Evolutionary conservation across 2,329 filamentous ascomycete species (phyloP).

Genomic region (Fusarium nurragi): DNA sequence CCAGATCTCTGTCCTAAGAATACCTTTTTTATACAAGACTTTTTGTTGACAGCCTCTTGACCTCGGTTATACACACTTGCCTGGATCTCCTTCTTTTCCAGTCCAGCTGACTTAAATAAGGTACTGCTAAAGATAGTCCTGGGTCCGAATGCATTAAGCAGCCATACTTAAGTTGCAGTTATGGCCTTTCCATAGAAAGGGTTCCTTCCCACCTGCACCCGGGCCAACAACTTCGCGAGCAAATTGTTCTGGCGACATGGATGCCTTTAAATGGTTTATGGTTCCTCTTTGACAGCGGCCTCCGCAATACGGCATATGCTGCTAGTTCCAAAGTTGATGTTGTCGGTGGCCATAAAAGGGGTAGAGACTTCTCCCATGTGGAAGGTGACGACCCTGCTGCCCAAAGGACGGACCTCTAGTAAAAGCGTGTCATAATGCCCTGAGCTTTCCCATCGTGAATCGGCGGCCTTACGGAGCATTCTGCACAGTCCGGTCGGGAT

Average conservation of each 20-base stretch:
- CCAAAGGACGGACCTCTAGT: slow-evolving; percentile 1
- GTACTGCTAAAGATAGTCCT: slow-evolving; percentile 11
- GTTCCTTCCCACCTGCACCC: not conserved
- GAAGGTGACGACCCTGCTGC: not conserved
- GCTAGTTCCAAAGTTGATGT: slow-evolving; percentile 5
- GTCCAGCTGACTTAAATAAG: not conserved
- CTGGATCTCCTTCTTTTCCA: not conserved
- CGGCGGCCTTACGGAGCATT: no score
- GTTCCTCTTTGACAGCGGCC: slow-evolving; percentile 1
- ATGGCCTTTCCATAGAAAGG: slow-evolving; percentile 13
- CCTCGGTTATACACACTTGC: not conserved
- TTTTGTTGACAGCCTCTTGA: not conserved
- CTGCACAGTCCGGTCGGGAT: no score
- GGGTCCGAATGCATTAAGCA: slow-evolving; percentile 10
- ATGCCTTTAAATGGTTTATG: not conserved
- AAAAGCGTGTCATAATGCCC: slow-evolving; percentile 27
- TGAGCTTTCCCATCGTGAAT: no score
- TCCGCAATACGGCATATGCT: not conserved
- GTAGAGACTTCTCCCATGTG: slow-evolving; percentile 24
- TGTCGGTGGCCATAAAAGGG: not conserved
- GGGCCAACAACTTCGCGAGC: not conserved
- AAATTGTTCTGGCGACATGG: slow-evolving; percentile 2
- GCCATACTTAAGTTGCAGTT: slow-evolving; percentile 14
- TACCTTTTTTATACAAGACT: no score
- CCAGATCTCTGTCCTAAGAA: no score